phyloP scores from a whole-genome alignment of 1,139 yeast genomes.

The Hansenula lynferdii region DNA sequence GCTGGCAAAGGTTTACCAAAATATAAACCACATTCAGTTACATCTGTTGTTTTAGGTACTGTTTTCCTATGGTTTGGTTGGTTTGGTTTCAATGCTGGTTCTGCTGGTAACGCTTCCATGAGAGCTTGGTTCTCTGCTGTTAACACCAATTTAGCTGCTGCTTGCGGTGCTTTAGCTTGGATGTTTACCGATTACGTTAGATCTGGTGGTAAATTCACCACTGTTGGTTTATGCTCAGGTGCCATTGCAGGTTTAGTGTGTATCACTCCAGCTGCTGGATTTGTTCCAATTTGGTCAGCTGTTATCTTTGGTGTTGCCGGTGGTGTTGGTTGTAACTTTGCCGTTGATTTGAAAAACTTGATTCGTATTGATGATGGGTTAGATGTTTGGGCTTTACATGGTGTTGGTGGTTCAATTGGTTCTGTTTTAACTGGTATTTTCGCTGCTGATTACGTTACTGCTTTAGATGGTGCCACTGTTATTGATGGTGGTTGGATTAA shows the following conservation, averaged over 20 bases:
- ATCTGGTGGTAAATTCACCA: conserved; percentile 89
- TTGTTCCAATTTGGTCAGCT: conserved; percentile 85
- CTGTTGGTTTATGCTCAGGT: conserved; percentile 92
- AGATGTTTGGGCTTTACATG: conserved; percentile 92
- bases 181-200: conserved; percentile 87
- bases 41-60: conserved; percentile 90
- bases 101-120: conserved; percentile 86
- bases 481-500: conserved; percentile 93
- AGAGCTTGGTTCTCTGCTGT: conserved; percentile 93
- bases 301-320: conserved; percentile 80
- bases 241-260: conserved; percentile 94
- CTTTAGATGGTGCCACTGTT: conserved; percentile 56
- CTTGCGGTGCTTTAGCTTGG: conserved; percentile 90
- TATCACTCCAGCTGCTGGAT: conserved; percentile 97
- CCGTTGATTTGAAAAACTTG: conserved; percentile 70
- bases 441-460: conserved; percentile 90
- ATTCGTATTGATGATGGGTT: conserved; percentile 89
- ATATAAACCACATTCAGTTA: conserved; percentile 88
- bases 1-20: conserved; percentile 70
- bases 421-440: conserved; percentile 83
- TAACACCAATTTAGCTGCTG: conserved; percentile 91
- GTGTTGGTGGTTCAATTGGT: conserved; percentile 90
- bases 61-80: conserved; percentile 96
- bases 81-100: conserved; percentile 98
- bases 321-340: conserved; percentile 76